Percentiles rank a stretch among this genome's conserved stretches.
Evolutionary conservation across 2,329 filamentous ascomycete genomes (phyloP).

Genomic region (Drechslera avenae): DNA sequence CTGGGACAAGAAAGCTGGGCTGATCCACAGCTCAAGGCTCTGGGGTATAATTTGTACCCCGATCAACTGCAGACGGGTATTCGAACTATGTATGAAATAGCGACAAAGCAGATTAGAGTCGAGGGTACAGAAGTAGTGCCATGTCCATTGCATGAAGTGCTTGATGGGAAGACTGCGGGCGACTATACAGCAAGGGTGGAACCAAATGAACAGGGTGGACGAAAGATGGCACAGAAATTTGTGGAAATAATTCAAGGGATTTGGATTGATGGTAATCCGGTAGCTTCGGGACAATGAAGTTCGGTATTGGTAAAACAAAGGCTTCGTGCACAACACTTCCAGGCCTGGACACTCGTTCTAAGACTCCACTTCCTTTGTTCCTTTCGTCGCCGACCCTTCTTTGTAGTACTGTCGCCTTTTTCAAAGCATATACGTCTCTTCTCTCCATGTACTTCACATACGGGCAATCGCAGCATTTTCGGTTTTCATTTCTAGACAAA

Average conservation of each 20-base stretch:
- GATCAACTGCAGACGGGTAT: constrained; percentile 42
- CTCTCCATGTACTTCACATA: too few relatives aligned
- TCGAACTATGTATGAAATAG: constrained; percentile 37
- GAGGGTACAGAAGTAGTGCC: constrained; percentile 40
- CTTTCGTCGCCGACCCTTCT: too few relatives aligned
- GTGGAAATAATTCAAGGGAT: constrained; percentile 20
- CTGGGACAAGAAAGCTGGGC: constrained; percentile 43
- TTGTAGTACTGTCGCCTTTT: too few relatives aligned
- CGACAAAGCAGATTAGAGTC: constrained; percentile 34
- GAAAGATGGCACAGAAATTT: constrained; percentile 42
- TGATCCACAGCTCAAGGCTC: constrained; percentile 33
- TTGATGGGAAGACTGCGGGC: constrained; percentile 36
- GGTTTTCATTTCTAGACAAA: too few relatives aligned
- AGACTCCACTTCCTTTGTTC: too few relatives aligned
- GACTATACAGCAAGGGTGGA: constrained; percentile 47
- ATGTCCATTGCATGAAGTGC: constrained; percentile 39
- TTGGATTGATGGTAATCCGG: too few relatives aligned
- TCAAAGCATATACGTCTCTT: too few relatives aligned
- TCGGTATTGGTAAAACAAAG: too few relatives aligned
- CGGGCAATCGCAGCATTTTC: too few relatives aligned
- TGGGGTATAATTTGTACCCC: constrained; percentile 41
- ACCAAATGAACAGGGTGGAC: constrained; percentile 41
- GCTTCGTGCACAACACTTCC: too few relatives aligned
- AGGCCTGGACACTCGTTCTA: too few relatives aligned
- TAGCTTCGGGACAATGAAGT: too few relatives aligned